Evolutionary conservation across 371 early-diverging fungal species (phyloP).

Genomic region (Mucor piriformis): DNA sequence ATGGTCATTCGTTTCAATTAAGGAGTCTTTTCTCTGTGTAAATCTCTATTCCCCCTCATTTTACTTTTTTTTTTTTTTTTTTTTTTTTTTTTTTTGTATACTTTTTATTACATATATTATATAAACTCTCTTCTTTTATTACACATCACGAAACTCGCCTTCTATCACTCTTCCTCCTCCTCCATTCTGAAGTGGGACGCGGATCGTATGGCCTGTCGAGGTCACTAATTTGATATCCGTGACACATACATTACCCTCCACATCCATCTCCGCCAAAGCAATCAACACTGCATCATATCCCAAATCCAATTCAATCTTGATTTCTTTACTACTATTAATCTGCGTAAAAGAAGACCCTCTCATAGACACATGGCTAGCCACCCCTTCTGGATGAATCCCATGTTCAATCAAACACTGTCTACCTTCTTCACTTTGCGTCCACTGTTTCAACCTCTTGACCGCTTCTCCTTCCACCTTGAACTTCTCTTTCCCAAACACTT

Average conservation of each 20-base stretch:
- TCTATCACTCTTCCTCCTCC: conserved; percentile 27
- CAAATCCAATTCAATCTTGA: conserved; percentile 27
- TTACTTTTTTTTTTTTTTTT: background rate
- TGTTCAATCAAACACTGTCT: conserved; percentile 8
- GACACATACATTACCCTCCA: background rate
- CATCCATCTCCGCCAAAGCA: conserved; percentile 16
- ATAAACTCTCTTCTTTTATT: background rate
- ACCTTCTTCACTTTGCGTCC: conserved; percentile 14
- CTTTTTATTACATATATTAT: too few relatives aligned
- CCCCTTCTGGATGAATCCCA: conserved; percentile 14
- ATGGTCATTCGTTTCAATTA: conserved; percentile 65
- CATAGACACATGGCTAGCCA: conserved; percentile 10
- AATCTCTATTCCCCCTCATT: background rate
- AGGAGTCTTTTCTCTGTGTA: too few relatives aligned
- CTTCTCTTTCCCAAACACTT: conserved; percentile 11
- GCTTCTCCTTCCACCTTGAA: conserved; percentile 18
- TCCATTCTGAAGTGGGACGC: conserved; percentile 9
- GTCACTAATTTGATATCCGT: conserved; percentile 22
- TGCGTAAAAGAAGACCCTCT: conserved; percentile 11
- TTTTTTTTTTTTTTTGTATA: too few relatives aligned
- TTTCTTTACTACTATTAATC: background rate
- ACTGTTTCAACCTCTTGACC: conserved; percentile 8
- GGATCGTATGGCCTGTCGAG: conserved; percentile 7
- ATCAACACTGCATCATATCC: conserved; percentile 9
- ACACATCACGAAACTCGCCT: conserved; percentile 31